These are phyloP conservation scores for Brasilioporus rufonigricans DNA, from an alignment of 768 basidiomycete species.

Conservation along the genomic window DNA sequence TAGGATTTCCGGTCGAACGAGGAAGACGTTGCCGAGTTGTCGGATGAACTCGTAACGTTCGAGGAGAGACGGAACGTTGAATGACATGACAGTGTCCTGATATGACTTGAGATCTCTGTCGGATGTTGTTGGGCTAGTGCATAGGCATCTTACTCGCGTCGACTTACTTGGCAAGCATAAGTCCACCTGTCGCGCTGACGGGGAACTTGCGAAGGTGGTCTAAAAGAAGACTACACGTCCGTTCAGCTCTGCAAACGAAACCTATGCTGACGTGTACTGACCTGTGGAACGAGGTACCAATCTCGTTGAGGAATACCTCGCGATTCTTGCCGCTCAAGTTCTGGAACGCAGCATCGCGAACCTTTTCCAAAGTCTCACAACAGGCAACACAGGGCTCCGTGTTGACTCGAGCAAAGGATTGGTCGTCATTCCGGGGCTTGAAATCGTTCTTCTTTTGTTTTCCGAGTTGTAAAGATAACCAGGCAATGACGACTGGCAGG, in stretches of 20 bases:
- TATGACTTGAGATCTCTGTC: constrained; percentile 92
- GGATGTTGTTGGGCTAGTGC: not conserved
- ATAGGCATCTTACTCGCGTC: not conserved
- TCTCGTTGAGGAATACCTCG: constrained; percentile 88
- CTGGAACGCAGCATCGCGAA: constrained; percentile 71
- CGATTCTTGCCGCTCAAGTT: constrained; percentile 90
- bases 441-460: constrained; percentile 97
- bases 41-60: constrained; percentile 98
- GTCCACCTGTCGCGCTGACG: constrained; percentile 92
- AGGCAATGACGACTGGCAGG: constrained; percentile 61
- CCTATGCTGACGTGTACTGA: constrained; percentile 20
- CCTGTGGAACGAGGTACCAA: constrained; percentile 95
- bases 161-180: constrained; percentile 95
- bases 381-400: constrained; percentile 89
- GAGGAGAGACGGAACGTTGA: constrained; percentile 76
- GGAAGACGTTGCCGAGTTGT: constrained; percentile 95
- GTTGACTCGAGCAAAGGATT: constrained; percentile 91
- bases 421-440: constrained; percentile 93
- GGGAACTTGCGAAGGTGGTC: constrained; percentile 97
- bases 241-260: constrained; percentile 10
- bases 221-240: constrained; percentile 64
- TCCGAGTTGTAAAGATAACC: constrained; percentile 71
- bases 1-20: constrained; percentile 92
- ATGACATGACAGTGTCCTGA: constrained; percentile 85
- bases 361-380: constrained; percentile 81